phyloP scores from a whole-genome alignment of 2,329 filamentous ascomycete genomes.

The Colletotrichum gigasporum region DNA sequence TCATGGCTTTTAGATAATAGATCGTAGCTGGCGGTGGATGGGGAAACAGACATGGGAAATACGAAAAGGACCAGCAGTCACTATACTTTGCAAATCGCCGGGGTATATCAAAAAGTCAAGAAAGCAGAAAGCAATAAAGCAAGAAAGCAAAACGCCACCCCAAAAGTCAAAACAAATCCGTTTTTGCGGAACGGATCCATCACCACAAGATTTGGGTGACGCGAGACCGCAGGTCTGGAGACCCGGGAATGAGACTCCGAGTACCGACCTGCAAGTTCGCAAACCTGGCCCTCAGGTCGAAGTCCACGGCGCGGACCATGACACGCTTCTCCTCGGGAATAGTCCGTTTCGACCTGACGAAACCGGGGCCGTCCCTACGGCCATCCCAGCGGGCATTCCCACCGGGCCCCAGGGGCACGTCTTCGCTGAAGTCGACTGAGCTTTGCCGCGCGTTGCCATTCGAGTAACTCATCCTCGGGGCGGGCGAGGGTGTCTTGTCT shows the following conservation, averaged over 20 bases:
- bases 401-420: constrained; percentile 47
- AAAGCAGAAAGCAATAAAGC: not conserved
- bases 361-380: constrained; percentile 37
- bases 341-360: constrained; percentile 34
- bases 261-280: constrained; percentile 65
- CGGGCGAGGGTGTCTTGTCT: constrained; percentile 36
- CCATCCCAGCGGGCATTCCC: constrained; percentile 54
- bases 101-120: constrained; percentile 31
- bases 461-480: constrained; percentile 38
- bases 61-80: not conserved
- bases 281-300: constrained; percentile 61
- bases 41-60: not conserved
- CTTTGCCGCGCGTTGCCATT: constrained; percentile 35
- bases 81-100: constrained; percentile 14
- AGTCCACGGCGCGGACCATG: constrained; percentile 65
- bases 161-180: not conserved
- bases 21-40: not conserved
- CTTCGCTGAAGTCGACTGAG: constrained; percentile 45
- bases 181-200: not conserved
- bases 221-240: constrained; percentile 57
- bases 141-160: not conserved
- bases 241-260: constrained; percentile 56
- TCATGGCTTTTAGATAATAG: not conserved
- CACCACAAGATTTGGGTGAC: constrained; percentile 59
- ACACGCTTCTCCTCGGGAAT: constrained; percentile 64